Evolutionary conservation across 1,139 yeast genomes (phyloP), one percentile per base, ranked within the genome.

Genomic region (Debaryomyces subglobosus): DNA sequence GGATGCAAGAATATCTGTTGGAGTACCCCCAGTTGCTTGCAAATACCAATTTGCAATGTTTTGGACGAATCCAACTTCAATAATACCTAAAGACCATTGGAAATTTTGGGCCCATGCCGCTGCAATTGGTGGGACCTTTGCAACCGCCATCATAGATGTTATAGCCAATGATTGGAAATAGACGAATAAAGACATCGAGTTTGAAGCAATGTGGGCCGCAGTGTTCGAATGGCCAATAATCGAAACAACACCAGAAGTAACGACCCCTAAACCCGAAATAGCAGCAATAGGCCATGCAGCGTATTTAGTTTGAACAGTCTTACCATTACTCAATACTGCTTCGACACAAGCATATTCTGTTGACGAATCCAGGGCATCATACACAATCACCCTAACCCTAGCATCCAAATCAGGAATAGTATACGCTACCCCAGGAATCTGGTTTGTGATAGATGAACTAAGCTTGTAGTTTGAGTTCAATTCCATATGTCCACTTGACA

Each of bases 241-340:
- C 0, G 97, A 89, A 40, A 90, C 84, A 46, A 89, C 81, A 41
- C 97, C 96, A 1, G 97, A 89, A 5, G 95, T 86, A 46, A 91
- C 68, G 39, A 94, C 81, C 53, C 98, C 98, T 43, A 89, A 67
- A 44, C 96, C 96, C 2, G 97, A 83, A 40, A 94, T 81, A 16
- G 92, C 95, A 5, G 97, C 98, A 58, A 94, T 88, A 21, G 96
- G 96, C 99, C 99, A 95, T 7, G 96, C 81, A 4, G 97, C 99
- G 58, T 89, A 91, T 61, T 84, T 85, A 27, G 97, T 91, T 67
- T 92, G 96, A 33, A 94, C 99, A 1, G 99, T 91, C 64, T 89
- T 90, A 51, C 94, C 97, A 68, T 95, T 94, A 27, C 89, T 72
- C 52, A 94, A 76, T 20, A 84, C 78, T 0, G 98, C 97, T 64